Conservation (phyloP, 2,329 filamentous ascomycete species). For the Zalaria sp. region DNA sequence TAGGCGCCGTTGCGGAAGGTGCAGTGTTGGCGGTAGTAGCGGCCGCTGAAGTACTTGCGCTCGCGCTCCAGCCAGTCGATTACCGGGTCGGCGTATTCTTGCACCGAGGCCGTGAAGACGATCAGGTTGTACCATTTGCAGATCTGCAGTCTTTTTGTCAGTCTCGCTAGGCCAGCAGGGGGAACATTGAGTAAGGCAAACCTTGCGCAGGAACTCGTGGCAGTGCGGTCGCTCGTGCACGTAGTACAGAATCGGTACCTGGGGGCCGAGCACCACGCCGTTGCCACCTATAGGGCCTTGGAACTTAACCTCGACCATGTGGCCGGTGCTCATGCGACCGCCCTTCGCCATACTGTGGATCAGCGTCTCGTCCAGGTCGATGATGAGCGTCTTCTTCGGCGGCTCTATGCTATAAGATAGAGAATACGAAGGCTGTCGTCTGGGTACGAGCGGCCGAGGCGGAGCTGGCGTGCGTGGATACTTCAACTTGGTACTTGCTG, state of each 20-base stretch:
- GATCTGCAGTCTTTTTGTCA: constrained; percentile 36
- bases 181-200: constrained; percentile 18
- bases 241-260: constrained; percentile 96
- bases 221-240: constrained; percentile 96
- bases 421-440: constrained; percentile 78
- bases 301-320: constrained; percentile 87
- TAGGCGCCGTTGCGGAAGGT: constrained; percentile 91
- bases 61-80: constrained; percentile 98
- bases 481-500: constrained; percentile 48
- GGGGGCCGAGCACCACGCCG: constrained; percentile 58
- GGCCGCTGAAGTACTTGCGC: constrained; percentile 84
- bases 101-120: constrained; percentile 90
- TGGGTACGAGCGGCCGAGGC: constrained; percentile 77
- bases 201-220: constrained; percentile 85
- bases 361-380: constrained; percentile 92
- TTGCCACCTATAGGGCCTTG: constrained; percentile 44
- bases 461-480: constrained; percentile 85
- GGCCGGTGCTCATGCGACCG: constrained; percentile 84
- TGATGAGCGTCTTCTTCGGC: constrained; percentile 81
- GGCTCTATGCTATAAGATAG: constrained; percentile 41
- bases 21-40: constrained; percentile 95
- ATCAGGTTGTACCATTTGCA: constrained; percentile 98
- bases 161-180: background rate
- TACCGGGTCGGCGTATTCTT: constrained; percentile 96
- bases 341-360: constrained; percentile 98